phyloP scores from a whole-genome alignment of 2,329 filamentous ascomycete species.

The Apiospora arundinis region DNA sequence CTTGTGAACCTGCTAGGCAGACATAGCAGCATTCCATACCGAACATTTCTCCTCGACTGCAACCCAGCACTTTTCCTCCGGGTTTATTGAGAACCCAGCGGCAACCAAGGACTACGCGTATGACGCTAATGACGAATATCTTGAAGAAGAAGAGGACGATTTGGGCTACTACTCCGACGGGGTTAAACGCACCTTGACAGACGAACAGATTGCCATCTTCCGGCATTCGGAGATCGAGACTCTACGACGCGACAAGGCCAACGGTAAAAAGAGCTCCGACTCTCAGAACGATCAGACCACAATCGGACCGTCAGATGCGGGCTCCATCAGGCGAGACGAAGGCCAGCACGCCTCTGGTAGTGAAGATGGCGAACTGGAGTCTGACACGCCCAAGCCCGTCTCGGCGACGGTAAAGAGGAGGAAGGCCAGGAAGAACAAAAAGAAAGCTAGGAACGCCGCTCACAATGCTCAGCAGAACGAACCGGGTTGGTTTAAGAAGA shows the following conservation, averaged over 20 bases:
- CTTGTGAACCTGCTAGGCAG: background rate
- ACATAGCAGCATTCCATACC: slow-evolving; percentile 16
- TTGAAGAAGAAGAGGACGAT: slow-evolving; percentile 62
- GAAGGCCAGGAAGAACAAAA: slow-evolving; percentile 46
- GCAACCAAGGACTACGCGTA: slow-evolving; percentile 34
- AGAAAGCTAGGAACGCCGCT: slow-evolving; percentile 48
- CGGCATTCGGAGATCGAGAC: slow-evolving; percentile 84
- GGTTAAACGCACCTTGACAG: slow-evolving; percentile 85
- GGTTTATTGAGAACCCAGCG: slow-evolving; percentile 47
- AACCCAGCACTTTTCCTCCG: slow-evolving; percentile 45
- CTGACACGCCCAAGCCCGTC: slow-evolving; percentile 34
- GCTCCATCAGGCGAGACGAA: slow-evolving; percentile 24
- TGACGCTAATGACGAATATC: slow-evolving; percentile 43
- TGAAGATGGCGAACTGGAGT: slow-evolving; percentile 43
- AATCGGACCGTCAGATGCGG: slow-evolving; percentile 23
- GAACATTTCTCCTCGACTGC: slow-evolving; percentile 18
- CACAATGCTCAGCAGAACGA: slow-evolving; percentile 22
- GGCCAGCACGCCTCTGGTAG: slow-evolving; percentile 27
- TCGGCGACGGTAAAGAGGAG: slow-evolving; percentile 39
- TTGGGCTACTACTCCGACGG: slow-evolving; percentile 89
- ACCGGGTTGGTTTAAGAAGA: slow-evolving; percentile 26
- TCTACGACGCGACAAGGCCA: slow-evolving; percentile 62
- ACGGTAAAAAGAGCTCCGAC: slow-evolving; percentile 28
- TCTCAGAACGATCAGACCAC: slow-evolving; percentile 28
- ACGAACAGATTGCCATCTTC: slow-evolving; percentile 90